Evolutionary conservation across 2,329 filamentous ascomycete genomes (phyloP), one percentile per base, ranked within the genome.

Genomic region (Cladophialophora carrionii): DNA sequence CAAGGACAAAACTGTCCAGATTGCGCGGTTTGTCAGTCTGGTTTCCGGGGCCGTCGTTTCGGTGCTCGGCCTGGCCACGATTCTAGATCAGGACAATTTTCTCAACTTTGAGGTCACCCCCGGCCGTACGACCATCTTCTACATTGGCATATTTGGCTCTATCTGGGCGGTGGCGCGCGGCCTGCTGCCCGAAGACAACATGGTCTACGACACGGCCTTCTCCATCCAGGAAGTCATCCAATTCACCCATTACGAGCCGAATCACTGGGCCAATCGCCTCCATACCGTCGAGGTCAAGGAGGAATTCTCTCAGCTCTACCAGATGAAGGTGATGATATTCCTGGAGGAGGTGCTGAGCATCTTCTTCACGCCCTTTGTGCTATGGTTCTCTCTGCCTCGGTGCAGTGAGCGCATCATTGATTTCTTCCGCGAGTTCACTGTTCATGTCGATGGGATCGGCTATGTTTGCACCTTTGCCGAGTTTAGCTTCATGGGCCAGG

Each of bases 401-500:
- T 96, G 91, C 76, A 94, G 90, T 75, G 94, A 98, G 71, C 91
- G 93, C 65, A 89, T 99, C 68, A 89, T 98, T 64, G 95, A 99
- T 78, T 99, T 99, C 78, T 98, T 99, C 81, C 88, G 95, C 46
- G 95, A 99, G 75, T 97, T 98, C 72, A 98, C 95, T 0, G 88
- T 99, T 24, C 93, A 99, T 72, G 94, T 99, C 17, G 95, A 99
- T 74, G 95, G 95, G 0, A 84, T 99, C 41, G 95, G 95, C 24
- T 94, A 97, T 70, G 92, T 98, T 10, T 99, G 95, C 77, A 97
- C 94, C 0, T 98, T 97, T 78, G 95, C 95, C 2, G 92, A 96
- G 41, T 99, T 99, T 73, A 91, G 97, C 69, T 98, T 98, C 79
- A 93, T 96, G 77, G 94, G 92, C 75, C 90, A 88, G 26, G 83